phyloP scores from a whole-genome alignment of 2,329 filamentous ascomycete genomes.

The Colletotrichum destructivum region DNA sequence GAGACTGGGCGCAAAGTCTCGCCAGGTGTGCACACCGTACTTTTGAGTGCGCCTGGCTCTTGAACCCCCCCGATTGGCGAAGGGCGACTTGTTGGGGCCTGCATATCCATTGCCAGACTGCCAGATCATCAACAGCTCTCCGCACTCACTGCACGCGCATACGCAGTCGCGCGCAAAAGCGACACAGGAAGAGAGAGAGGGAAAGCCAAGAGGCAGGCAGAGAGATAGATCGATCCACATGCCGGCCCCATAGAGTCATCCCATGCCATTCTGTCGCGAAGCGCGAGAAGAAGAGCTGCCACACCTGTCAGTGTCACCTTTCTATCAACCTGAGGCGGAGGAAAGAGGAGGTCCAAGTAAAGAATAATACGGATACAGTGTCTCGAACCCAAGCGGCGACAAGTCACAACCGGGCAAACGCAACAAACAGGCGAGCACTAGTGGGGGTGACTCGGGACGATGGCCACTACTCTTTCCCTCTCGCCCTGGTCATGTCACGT shows the following conservation, averaged over 20 bases:
- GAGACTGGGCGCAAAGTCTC: conserved; percentile 40
- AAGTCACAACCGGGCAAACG: conserved; percentile 28
- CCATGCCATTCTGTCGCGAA: conserved; percentile 32
- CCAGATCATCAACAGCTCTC: conserved; percentile 35
- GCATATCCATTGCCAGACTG: conserved; percentile 39
- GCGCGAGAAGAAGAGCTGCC: conserved; percentile 25
- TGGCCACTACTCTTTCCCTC: conserved; percentile 8
- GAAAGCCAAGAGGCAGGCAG: conserved; percentile 19
- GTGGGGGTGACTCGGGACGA: conserved; percentile 10
- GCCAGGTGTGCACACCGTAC: conserved; percentile 42
- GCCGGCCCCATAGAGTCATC: conserved; percentile 12
- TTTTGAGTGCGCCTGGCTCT: conserved; percentile 30
- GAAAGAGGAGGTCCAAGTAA: too few species aligned
- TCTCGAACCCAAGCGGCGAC: conserved; percentile 24
- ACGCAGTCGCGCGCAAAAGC: not conserved
- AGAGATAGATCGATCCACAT: conserved; percentile 30
- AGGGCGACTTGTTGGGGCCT: conserved; percentile 37
- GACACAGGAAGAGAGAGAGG: not conserved
- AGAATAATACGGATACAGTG: not conserved
- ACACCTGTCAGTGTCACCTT: conserved; percentile 19
- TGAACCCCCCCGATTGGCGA: conserved; percentile 42
- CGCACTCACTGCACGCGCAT: conserved; percentile 29
- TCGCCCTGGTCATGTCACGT: conserved; percentile 10
- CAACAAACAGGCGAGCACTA: conserved; percentile 11
- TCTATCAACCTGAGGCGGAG: conserved; percentile 21